phyloP scores from a whole-genome alignment of 2,329 filamentous ascomycete species.

The Ophiosphaerella herpotricha region DNA sequence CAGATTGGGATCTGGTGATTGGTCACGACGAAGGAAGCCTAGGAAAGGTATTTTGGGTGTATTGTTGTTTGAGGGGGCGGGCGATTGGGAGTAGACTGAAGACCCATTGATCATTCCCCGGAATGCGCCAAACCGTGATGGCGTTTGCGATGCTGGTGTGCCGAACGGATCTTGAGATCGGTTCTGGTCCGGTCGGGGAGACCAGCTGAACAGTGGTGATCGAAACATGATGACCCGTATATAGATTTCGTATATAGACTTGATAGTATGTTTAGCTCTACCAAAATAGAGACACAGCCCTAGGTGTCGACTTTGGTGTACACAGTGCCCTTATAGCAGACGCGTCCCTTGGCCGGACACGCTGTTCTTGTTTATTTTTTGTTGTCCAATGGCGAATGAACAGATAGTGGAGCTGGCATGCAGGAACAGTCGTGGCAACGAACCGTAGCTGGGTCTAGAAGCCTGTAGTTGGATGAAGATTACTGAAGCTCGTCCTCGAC shows the following conservation, averaged over 20 bases:
- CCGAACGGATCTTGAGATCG: conserved; percentile 31
- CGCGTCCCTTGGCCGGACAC: conserved; percentile 21
- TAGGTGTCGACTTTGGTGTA: conserved; percentile 20
- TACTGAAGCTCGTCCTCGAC: conserved; percentile 41
- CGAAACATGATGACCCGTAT: conserved; percentile 35
- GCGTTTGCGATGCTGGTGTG: conserved; percentile 22
- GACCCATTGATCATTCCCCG: conserved; percentile 43
- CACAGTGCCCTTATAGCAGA: conserved; percentile 35
- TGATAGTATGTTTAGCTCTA: conserved; percentile 10
- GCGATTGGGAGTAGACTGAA: conserved; percentile 44
- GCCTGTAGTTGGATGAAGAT: conserved; percentile 23
- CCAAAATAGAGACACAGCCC: conserved; percentile 11
- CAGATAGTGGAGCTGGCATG: conserved; percentile 25
- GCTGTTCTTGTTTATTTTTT: conserved; percentile 24
- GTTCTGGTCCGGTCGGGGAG: conserved; percentile 29
- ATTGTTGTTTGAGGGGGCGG: conserved; percentile 28
- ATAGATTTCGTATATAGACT: conserved; percentile 14
- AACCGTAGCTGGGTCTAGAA: conserved; percentile 16
- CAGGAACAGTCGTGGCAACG: conserved; percentile 27
- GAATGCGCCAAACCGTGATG: conserved; percentile 25
- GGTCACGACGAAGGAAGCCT: conserved; percentile 38
- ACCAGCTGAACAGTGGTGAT: conserved; percentile 38
- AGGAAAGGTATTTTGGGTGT: conserved; percentile 43
- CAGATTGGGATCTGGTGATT: conserved; percentile 28
- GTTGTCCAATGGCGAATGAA: conserved; percentile 30